Base-by-base conservation (phyloP, 495 filamentous ascomycete species). In the Letharia lupina region DNA sequence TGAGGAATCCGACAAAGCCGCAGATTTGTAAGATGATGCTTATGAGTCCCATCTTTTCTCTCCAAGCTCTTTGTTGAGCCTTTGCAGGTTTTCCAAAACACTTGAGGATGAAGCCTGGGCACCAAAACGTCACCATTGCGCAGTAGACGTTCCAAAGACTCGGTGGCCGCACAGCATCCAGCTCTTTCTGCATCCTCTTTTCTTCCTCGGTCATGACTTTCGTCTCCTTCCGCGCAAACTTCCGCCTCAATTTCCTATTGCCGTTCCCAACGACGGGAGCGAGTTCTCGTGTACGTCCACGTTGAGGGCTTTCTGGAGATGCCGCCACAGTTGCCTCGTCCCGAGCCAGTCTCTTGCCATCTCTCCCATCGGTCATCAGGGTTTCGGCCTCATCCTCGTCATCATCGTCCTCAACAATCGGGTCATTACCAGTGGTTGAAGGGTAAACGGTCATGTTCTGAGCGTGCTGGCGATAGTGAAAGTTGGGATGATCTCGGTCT, bases 31-130 rank as follows among this genome's bases (percentile, higher is more conserved):
- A 70, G 72, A 99, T 98, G 71, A 98, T 84, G 78, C 91, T 95
- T 73, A 97, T 89, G 64, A 99, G 79, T 9, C 95, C 95, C 82
- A 99, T 96, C 82, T 99, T 99, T 75, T 99, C 95, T 65, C 95
- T 86, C 95, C 95, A 99, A 23, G 95, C 95, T 69, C 91, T 84
- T 67, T 93, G 90, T 74, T 97, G 91, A 23, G 86, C 91, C 76
- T 89, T 94, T 58, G 88, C 78, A n/a, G 89, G 84, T 81, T 90
- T 96, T 45, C 92, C 93, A 71, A 91, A 91, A 74, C 92, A 96
- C 62, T 78, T 82, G 48, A 99, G 77, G 20, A 96, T 75, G 63
- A 91, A 88, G 71, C 92, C 90, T 0, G 95, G 95, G 65, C 88
- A 89, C 91, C 95, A 96, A 70, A 96, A 98, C 3, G 94, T 99